Percentiles rank a stretch among this genome's conserved stretches.
Conservation (phyloP, 2,329 filamentous ascomycete species). For the Cordyceps militaris region DNA sequence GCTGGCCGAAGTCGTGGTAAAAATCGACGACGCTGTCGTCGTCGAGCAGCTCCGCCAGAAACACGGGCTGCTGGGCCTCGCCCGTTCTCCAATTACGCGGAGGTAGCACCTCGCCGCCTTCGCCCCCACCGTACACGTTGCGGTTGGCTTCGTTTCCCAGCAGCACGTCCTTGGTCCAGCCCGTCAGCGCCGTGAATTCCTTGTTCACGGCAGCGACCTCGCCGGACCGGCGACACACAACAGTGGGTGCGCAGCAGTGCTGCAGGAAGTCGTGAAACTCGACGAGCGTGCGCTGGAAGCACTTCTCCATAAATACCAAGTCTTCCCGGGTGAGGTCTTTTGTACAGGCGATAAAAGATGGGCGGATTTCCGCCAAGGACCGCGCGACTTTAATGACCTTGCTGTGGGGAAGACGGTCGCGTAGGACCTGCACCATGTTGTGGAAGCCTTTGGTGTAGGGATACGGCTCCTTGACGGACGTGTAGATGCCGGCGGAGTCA, state of each 20-base stretch:
- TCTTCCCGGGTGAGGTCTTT: slow-evolving; percentile 84
- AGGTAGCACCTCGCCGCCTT: slow-evolving; percentile 30
- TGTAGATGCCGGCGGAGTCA: slow-evolving; percentile 81
- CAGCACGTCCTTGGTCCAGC: slow-evolving; percentile 86
- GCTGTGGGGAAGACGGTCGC: slow-evolving; percentile 67
- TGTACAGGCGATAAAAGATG: slow-evolving; percentile 87
- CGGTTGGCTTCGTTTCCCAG: slow-evolving; percentile 81
- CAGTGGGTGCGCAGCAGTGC: slow-evolving; percentile 79
- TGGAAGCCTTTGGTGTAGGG: slow-evolving; percentile 88
- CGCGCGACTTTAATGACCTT: slow-evolving; percentile 80
- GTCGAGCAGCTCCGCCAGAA: slow-evolving; percentile 86
- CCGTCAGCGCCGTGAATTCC: slow-evolving; percentile 91
- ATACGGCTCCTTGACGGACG: slow-evolving; percentile 84
- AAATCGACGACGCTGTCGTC: slow-evolving; percentile 91
- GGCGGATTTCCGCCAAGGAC: slow-evolving; percentile 80
- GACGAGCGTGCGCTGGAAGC: slow-evolving; percentile 84
- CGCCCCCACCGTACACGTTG: slow-evolving; percentile 68
- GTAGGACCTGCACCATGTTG: slow-evolving; percentile 71
- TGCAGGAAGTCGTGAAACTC: slow-evolving; percentile 92
- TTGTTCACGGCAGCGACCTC: slow-evolving; percentile 95
- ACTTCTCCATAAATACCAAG: slow-evolving; percentile 95
- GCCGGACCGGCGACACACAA: slow-evolving; percentile 85
- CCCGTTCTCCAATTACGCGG: slow-evolving; percentile 38
- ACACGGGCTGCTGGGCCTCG: slow-evolving; percentile 66
- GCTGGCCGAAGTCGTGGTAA: slow-evolving; percentile 88